Base-by-base conservation (phyloP, 2,329 filamentous ascomycete genomes). In the Fusarium globosum region DNA sequence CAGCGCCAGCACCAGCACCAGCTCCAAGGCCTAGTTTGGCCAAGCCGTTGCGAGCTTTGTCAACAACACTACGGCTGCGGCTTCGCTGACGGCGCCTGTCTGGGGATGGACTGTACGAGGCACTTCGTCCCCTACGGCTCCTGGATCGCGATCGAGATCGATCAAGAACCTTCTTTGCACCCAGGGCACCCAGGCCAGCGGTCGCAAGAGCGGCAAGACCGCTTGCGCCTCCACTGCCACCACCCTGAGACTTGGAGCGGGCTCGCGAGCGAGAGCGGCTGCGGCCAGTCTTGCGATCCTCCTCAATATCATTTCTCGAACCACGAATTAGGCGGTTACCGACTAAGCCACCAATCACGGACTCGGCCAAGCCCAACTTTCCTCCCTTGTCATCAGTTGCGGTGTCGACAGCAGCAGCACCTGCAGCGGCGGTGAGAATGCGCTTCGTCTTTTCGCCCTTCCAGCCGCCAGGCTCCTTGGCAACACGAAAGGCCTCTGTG, bases 391-490 rank as follows among this genome's bases (percentile, higher is more conserved):
- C 86, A 77, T 95, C 88, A 46, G 95, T 88, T 30, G 91, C 92
- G 14, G 91, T 91, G 81, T 98, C 94, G 69, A 97, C 93, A 65
- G 94, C 93, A 75, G 94, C 96, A 68, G 96, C 95, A 83, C 94
- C 93, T 33, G 90, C 88, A 33, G 96, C 96, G 53, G 95, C 95
- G 28, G 96, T 98, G 55, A 97, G 88, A 68, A 98, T 90, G 59
- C 96, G 94, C 85, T 95, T 96, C 74, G 95, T 94, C 84, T 98
- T 98, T 72, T 94, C 93, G 42, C 95, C 96, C 72, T 92, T 93
- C 95, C 95, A 98, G 48, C 92, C 90, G 61, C 96, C 96, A 6
- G 94, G 93, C 71, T 96, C 93, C 78, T 96, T 97, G 80, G 95
- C 92, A 64, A 95, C 92, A 70, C 94, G 92, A 87, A 97, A 97